phyloP scores from a whole-genome alignment of 345 rosid species.

The Euphorbia pulcherrima region DNA sequence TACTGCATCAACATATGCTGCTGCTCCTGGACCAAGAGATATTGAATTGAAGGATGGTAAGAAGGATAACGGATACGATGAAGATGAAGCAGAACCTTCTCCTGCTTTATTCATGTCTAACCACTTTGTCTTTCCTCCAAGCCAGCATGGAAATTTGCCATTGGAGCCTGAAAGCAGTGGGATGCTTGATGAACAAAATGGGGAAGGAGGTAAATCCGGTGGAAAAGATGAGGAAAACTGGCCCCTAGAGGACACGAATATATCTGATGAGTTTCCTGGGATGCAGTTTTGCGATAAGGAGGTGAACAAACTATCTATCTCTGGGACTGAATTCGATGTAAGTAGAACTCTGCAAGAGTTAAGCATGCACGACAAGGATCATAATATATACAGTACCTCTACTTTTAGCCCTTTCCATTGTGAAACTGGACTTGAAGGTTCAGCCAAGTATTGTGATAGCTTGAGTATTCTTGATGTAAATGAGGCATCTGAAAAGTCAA shows the following conservation, averaged over 20 bases:
- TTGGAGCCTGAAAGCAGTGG: slow-evolving; percentile 35
- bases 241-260: slow-evolving; percentile 47
- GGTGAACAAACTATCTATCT: slow-evolving; percentile 26
- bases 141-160: slow-evolving; percentile 61
- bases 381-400: slow-evolving; percentile 45
- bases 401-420: slow-evolving; percentile 47
- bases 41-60: slow-evolving; percentile 38
- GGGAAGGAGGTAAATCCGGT: slow-evolving; percentile 38
- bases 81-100: slow-evolving; percentile 54
- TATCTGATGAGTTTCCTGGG: slow-evolving; percentile 53
- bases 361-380: slow-evolving; percentile 38
- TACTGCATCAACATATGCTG: slow-evolving; percentile 89
- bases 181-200: slow-evolving; percentile 33
- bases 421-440: slow-evolving; percentile 45
- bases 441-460: slow-evolving; percentile 38
- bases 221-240: slow-evolving; percentile 54
- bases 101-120: slow-evolving; percentile 62
- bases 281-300: slow-evolving; percentile 43
- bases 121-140: slow-evolving; percentile 76
- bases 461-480: slow-evolving; percentile 29
- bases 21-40: slow-evolving; percentile 71
- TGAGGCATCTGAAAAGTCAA: slow-evolving; percentile 32
- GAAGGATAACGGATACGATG: slow-evolving; percentile 29
- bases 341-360: slow-evolving; percentile 32
- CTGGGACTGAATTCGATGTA: slow-evolving; percentile 41